Conservation (phyloP, 176 grass and related monocot genomes). For the Carex parvula region DNA sequence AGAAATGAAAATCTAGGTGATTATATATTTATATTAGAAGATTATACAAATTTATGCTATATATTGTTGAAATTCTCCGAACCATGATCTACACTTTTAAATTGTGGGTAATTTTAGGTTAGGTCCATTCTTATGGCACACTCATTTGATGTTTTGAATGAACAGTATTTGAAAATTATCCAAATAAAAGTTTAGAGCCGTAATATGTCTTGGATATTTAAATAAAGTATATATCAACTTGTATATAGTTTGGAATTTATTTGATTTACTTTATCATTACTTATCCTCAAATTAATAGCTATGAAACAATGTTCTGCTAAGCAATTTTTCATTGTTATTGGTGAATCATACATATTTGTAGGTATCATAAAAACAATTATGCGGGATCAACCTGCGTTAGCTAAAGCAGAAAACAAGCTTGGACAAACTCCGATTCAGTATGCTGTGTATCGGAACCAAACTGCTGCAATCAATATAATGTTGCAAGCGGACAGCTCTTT, state of each 20-base stretch:
- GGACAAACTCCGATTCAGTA: not conserved
- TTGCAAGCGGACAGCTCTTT: not conserved
- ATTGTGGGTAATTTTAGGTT: not conserved
- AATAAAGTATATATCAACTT: no score
- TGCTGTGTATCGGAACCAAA: slow-evolving; percentile 3
- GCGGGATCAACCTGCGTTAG: not conserved
- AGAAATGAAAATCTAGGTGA: slow-evolving; percentile 15
- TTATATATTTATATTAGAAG: not conserved
- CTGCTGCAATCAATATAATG: not conserved
- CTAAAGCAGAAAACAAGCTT: not conserved
- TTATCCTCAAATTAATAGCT: no score
- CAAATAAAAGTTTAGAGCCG: no score
- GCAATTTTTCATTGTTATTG: not conserved
- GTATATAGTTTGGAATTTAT: no score
- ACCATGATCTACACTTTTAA: not conserved
- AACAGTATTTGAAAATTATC: not conserved
- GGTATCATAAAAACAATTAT: slow-evolving; percentile 8
- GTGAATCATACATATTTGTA: not conserved
- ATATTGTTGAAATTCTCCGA: not conserved
- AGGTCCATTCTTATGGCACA: no score
- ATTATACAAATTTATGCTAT: not conserved
- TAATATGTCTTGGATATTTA: no score
- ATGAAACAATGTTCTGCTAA: no score
- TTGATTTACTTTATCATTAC: no score
- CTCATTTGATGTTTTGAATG: not conserved